A percentile compares a stretch with the other conserved stretches of the same genome.
phyloP scores from a whole-genome alignment of 495 filamentous ascomycete species.

The Amphirosellinia nigrospora region DNA sequence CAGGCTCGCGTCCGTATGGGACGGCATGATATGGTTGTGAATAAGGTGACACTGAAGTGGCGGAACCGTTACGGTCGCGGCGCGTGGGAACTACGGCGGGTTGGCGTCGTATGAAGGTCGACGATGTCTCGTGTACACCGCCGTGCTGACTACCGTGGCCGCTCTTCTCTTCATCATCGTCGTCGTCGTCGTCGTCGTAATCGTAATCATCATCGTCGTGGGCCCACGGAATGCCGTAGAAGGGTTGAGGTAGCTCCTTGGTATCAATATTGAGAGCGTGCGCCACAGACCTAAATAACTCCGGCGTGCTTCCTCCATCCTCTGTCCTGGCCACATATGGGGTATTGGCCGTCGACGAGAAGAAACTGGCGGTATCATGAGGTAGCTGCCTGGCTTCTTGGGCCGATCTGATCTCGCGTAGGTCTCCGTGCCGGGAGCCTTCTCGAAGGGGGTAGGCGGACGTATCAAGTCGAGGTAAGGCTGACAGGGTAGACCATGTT shows the following conservation, averaged over 20 bases:
- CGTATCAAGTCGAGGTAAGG: constrained; percentile 26
- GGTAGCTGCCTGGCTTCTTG: constrained; percentile 12
- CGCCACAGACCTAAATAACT: constrained; percentile 34
- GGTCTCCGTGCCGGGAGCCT: not conserved
- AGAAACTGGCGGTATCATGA: constrained; percentile 10
- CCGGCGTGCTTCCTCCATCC: constrained; percentile 10
- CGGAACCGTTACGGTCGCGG: constrained; percentile 22
- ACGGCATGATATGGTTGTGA: constrained; percentile 16
- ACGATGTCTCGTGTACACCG: constrained; percentile 17
- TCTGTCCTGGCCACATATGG: constrained; percentile 1
- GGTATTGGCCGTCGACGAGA: constrained; percentile 17
- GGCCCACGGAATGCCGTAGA: constrained; percentile 19
- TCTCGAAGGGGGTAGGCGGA: constrained; percentile 9
- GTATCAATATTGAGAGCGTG: constrained; percentile 34
- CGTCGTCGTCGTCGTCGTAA: constrained; percentile 19
- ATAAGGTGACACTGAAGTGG: constrained; percentile 12
- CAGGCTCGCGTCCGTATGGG: constrained; percentile 10
- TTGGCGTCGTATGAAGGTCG: constrained; percentile 21
- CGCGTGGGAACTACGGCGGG: not conserved
- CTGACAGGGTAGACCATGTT: constrained; percentile 24
- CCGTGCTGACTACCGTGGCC: not conserved
- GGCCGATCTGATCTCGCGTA: constrained; percentile 15
- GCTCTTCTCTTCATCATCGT: constrained; percentile 1
- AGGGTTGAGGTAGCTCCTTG: constrained; percentile 33
- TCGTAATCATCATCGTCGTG: constrained; percentile 22